Base-by-base conservation (phyloP, 129 eudicot genomes). In the Artemisia tridentata region DNA sequence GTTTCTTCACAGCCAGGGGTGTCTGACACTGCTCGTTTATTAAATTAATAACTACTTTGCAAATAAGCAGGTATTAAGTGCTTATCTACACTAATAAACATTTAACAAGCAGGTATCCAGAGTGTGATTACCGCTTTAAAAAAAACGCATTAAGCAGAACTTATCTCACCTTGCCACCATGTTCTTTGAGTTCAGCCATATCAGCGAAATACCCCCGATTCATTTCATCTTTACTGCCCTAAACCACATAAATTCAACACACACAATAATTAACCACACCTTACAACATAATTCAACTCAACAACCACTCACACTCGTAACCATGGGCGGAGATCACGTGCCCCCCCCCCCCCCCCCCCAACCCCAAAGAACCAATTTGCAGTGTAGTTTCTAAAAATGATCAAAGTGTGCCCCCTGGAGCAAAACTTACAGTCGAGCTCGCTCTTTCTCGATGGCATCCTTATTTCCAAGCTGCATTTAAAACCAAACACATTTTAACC, bases 191-290 rank as follows among this genome's bases (percentile, higher is more conserved):
- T 77, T 93, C 99, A 7, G 82, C 51, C 77, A 93, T 87, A 66
- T 93, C 97, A 79, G 97, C 96, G 82, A 90, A 93, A 80, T 87
- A 87, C 23, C 99, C 97, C 78, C 99, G 66, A 78, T 79, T 93
- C 97, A 93, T 84, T 84, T 93, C 99, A 90, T 93, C 99, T 79
- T 76, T 69, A 90, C 99, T 93, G 99, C 90, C 98, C 96, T 83
- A 86, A 77, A 80, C 65, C 77, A 80, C 86, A 85, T 25, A 50
- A 54, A 51, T 61, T 65, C 63, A 7, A 27, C 5, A 21, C 53
- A 65, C 21, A 53, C 59, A 19, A 76, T 55, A 78, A 52, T 52
- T 69, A 80, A 72, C 81, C 71, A 68, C 73, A 68, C 23, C 53
- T 68, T 68, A 66, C 61, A 43, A 29, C n/a, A 16, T 18, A 66